phyloP scores from a whole-genome alignment of 352 stramenopile genomes.

The Globisporangium paroecandrum region DNA sequence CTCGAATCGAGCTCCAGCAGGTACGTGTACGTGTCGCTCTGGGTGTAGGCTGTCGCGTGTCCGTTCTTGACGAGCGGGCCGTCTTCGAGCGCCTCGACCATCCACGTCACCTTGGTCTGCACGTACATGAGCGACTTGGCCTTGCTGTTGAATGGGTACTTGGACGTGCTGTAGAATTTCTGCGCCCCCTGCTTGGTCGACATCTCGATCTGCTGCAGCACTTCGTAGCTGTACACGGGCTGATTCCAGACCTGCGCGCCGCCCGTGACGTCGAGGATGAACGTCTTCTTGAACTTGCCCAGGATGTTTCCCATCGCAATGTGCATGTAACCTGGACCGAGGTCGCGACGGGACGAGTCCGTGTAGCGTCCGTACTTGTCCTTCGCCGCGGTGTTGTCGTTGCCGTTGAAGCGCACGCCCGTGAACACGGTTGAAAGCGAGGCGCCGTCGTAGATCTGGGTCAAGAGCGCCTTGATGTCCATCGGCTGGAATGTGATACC shows the following conservation, averaged over 20 bases:
- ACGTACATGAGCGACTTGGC: conserved; percentile 45
- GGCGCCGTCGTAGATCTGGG: conserved; percentile 17
- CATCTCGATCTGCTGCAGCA: conserved; percentile 29
- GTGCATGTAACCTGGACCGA: conserved; percentile 15
- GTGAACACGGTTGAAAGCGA: conserved; percentile 14
- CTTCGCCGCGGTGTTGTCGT: conserved; percentile 9
- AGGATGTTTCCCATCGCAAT: conserved; percentile 21
- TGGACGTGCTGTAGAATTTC: conserved; percentile 33
- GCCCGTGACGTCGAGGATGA: conserved; percentile 21
- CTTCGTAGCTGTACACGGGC: conserved; percentile 43
- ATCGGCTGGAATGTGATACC: conserved; percentile 42
- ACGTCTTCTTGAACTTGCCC: conserved; percentile 13
- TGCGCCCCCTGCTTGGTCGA: conserved; percentile 28
- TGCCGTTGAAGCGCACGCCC: conserved; percentile 19
- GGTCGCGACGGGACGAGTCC: conserved; percentile 16
- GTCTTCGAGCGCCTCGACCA: conserved; percentile 21
- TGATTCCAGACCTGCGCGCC: conserved; percentile 56
- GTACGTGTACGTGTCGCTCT: conserved; percentile 14
- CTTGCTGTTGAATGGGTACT: conserved; percentile 51
- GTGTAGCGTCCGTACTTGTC: conserved; percentile 20
- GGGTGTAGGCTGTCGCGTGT: conserved; percentile 8
- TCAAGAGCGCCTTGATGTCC: conserved; percentile 54
- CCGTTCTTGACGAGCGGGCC: conserved; percentile 16
- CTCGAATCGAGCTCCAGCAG: conserved; percentile 18
- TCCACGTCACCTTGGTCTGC: conserved; percentile 38